Evolutionary conservation across 257 asterid genomes (phyloP).

Genomic region (Przewalskia tangutica): DNA sequence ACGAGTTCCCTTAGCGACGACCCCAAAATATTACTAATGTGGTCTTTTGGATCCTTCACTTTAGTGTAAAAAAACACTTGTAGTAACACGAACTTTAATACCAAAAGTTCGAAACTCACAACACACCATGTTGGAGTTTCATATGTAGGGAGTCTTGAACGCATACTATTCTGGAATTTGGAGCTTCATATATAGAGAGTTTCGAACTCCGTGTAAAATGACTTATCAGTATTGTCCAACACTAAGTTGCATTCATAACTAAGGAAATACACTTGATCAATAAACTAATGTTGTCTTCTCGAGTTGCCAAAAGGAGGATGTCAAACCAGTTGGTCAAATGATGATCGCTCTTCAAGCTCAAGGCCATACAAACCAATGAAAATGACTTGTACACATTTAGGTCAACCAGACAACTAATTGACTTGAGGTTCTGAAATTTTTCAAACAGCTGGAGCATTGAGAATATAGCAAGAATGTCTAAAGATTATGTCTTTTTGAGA

Average conservation of each 20-base stretch:
- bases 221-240: background rate
- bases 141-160: no score
- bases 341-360: conserved; percentile 27
- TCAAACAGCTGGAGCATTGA: conserved; percentile 15
- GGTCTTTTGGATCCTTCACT: no score
- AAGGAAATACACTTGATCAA: background rate
- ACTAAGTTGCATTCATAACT: background rate
- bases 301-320: background rate
- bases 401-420: conserved; percentile 28
- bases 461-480: conserved; percentile 2
- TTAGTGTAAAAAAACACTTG: no score
- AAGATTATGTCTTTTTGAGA: conserved; percentile 46
- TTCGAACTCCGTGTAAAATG: background rate
- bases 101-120: background rate
- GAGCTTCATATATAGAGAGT: background rate
- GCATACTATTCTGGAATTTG: background rate
- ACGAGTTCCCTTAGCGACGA: no score
- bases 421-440: conserved; percentile 32
- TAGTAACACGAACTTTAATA: no score
- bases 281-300: background rate
- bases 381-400: conserved; percentile 21
- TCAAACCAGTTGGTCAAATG: conserved; percentile 29
- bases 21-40: no score
- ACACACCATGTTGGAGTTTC: background rate
- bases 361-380: conserved; percentile 33